Conservation (phyloP, 2,329 filamentous ascomycete genomes). For the Aspergillus alliaceus region DNA sequence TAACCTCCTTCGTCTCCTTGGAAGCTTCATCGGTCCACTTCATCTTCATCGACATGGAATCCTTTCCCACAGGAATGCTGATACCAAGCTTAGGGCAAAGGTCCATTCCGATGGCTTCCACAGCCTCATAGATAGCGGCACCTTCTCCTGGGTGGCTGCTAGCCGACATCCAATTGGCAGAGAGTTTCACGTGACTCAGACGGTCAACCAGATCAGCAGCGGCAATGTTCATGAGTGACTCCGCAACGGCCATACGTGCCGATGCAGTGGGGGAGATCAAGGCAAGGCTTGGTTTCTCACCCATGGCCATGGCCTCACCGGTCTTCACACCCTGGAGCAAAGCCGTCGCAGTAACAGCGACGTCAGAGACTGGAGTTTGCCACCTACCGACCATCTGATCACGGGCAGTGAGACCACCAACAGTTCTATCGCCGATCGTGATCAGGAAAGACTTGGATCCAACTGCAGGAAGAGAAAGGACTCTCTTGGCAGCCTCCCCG, state of each 20-base stretch:
- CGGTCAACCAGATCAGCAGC: slow-evolving; percentile 74
- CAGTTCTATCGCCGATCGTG: slow-evolving; percentile 89
- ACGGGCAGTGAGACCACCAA: slow-evolving; percentile 82
- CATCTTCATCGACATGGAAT: slow-evolving; percentile 99
- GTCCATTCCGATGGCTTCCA: slow-evolving; percentile 88
- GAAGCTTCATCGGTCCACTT: slow-evolving; percentile 77
- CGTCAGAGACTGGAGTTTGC: slow-evolving; percentile 92
- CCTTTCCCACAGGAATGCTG: slow-evolving; percentile 94
- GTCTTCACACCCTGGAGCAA: slow-evolving; percentile 70
- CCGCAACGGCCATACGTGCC: slow-evolving; percentile 92
- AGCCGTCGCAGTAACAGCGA: slow-evolving; percentile 85
- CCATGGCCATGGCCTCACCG: slow-evolving; percentile 98
- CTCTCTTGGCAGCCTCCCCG: slow-evolving; percentile 73
- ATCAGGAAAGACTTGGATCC: slow-evolving; percentile 98
- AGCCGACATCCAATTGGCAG: slow-evolving; percentile 99
- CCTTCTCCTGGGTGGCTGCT: slow-evolving; percentile 90
- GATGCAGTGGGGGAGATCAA: slow-evolving; percentile 88
- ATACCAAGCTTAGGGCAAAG: slow-evolving; percentile 88
- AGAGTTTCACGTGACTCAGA: slow-evolving; percentile 78
- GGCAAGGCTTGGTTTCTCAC: slow-evolving; percentile 84
- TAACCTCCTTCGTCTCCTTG: slow-evolving; percentile 76
- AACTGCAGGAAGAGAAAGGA: slow-evolving; percentile 82
- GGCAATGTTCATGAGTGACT: slow-evolving; percentile 89
- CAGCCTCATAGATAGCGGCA: slow-evolving; percentile 88
- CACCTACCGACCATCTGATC: slow-evolving; percentile 97